Percentiles rank a stretch among this genome's conserved stretches.
These are phyloP conservation scores for Neoboletus brunneissimus DNA, from an alignment of 768 basidiomycete genomes.

Conservation along the genomic window DNA sequence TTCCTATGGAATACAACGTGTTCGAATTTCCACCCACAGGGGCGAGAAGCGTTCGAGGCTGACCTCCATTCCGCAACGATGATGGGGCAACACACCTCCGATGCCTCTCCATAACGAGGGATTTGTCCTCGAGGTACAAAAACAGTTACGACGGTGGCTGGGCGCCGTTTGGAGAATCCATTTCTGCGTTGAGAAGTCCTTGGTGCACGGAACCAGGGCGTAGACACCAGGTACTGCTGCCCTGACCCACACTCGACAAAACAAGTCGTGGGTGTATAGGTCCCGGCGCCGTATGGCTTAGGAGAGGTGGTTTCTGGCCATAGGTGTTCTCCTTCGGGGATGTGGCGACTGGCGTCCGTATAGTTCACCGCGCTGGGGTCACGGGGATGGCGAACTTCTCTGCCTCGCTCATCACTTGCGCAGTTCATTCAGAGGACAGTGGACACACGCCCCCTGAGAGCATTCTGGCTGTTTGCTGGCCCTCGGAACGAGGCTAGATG, in stretches of 20 bases:
- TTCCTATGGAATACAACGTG: not conserved
- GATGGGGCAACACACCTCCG: not conserved
- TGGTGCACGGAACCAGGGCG: not conserved
- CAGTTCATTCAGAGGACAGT: constrained; percentile 16
- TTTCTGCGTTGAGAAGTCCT: constrained; percentile 1
- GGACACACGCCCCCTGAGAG: constrained; percentile 2
- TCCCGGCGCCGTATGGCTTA: constrained; percentile 3
- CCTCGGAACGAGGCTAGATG: constrained; percentile 1
- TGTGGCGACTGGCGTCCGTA: constrained; percentile 6
- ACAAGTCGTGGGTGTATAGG: not conserved
- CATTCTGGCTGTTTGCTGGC: constrained; percentile 1
- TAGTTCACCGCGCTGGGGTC: constrained; percentile 14
- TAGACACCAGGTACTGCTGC: not conserved
- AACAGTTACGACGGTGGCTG: not conserved
- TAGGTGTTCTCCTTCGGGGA: constrained; percentile 7
- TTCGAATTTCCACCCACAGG: not conserved
- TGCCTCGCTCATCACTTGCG: constrained; percentile 23
- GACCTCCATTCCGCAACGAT: constrained; percentile 5
- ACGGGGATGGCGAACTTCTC: constrained; percentile 17
- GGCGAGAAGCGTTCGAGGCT: not conserved
- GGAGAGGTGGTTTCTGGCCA: constrained; percentile 7
- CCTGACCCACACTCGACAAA: constrained; percentile 9
- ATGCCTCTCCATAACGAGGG: constrained; percentile 1
- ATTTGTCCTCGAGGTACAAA: constrained; percentile 1
- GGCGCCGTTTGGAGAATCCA: not conserved